Percentiles rank a stretch among this genome's conserved stretches.
These are phyloP conservation scores for Bombardia bombarda DNA, from an alignment of 495 filamentous ascomycete species.

Conservation along the genomic window DNA sequence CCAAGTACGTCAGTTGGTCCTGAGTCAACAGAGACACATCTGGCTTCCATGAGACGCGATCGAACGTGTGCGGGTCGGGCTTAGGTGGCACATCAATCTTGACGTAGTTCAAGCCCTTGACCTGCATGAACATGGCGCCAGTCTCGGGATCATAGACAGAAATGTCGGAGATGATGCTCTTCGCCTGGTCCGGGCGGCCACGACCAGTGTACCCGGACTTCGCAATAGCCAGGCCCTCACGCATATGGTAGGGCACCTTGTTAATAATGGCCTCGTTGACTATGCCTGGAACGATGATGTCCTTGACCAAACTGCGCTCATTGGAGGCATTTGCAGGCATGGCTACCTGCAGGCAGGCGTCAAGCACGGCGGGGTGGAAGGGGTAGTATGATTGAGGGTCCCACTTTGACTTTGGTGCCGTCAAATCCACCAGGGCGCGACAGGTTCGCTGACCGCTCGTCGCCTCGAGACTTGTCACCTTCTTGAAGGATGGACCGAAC, in stretches of 20 bases:
- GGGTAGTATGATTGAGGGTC: slow-evolving; percentile 24
- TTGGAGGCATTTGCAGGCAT: slow-evolving; percentile 3
- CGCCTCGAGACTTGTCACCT: slow-evolving; percentile 13
- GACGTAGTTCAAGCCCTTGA: slow-evolving; percentile 9
- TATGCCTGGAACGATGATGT: background rate
- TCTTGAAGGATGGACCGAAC: slow-evolving; percentile 24
- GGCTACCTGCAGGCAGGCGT: slow-evolving; percentile 26
- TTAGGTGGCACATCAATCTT: background rate
- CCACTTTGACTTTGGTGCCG: slow-evolving; percentile 12
- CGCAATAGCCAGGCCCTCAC: background rate
- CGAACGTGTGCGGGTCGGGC: slow-evolving; percentile 9
- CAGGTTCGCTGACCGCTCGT: slow-evolving; percentile 13
- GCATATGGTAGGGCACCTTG: background rate
- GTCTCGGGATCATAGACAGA: slow-evolving; percentile 12
- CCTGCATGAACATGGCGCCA: slow-evolving; percentile 11
- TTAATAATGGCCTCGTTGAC: background rate
- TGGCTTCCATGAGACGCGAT: slow-evolving; percentile 16
- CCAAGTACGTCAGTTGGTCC: slow-evolving; percentile 5
- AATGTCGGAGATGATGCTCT: background rate
- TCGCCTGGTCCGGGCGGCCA: background rate
- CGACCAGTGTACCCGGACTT: background rate
- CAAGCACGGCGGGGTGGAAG: slow-evolving; percentile 34
- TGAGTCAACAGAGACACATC: slow-evolving; percentile 18
- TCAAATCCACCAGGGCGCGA: slow-evolving; percentile 2
- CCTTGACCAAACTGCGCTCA: slow-evolving; percentile 7